Evolutionary conservation across 306 rosid genomes (phyloP).

Genomic region (Pyrus communis): DNA sequence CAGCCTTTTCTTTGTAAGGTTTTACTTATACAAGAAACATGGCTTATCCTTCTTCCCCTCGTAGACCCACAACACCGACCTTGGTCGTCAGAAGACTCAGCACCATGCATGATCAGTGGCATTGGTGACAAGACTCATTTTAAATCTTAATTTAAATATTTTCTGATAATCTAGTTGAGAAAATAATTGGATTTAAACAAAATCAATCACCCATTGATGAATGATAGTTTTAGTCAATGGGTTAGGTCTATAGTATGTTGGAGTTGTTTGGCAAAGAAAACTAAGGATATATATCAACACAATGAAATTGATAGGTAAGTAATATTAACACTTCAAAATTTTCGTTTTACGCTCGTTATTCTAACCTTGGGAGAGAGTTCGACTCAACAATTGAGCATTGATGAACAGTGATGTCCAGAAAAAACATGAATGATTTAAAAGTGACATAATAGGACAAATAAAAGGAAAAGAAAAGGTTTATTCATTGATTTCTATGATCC

Average conservation of each 20-base stretch:
- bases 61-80: background rate
- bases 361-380: fast-evolving
- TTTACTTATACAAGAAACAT: no score
- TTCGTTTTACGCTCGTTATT: no score
- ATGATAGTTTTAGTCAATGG: background rate
- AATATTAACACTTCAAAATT: background rate
- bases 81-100: background rate
- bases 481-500: background rate
- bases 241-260: background rate
- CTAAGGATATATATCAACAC: background rate
- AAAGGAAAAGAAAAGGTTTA: background rate
- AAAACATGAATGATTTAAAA: background rate
- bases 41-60: background rate
- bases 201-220: background rate
- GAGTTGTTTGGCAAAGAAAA: background rate
- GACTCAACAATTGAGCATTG: background rate
- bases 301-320: no score
- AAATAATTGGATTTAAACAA: background rate
- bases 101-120: background rate
- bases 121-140: background rate
- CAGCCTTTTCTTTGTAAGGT: no score
- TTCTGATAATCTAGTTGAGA: no score
- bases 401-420: no score
- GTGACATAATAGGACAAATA: background rate
- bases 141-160: background rate